Percentiles rank a stretch among this genome's conserved stretches.
Conservation (phyloP, 345 rosid species). For the Citrus inodora region DNA sequence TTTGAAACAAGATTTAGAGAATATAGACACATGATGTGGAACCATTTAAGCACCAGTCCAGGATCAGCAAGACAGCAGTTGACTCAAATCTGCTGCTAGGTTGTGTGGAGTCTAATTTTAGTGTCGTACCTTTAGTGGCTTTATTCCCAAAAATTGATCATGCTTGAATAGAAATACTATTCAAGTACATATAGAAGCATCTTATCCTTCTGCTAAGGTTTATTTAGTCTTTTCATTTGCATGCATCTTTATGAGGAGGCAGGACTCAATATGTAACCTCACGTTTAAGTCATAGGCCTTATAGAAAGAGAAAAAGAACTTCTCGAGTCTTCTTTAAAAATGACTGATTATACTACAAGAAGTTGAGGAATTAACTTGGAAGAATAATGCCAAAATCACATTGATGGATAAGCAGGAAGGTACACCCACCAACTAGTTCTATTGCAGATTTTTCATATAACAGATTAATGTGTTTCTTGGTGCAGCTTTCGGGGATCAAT, state of each 20-base stretch:
- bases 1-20: neutral
- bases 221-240: neutral
- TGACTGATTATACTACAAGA: neutral
- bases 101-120: neutral
- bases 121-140: neutral
- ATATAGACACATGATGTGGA: neutral
- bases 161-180: neutral
- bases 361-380: neutral
- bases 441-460: neutral
- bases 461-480: slow-evolving; percentile 12
- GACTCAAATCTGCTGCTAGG: neutral
- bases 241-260: neutral
- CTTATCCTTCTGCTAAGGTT: neutral
- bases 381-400: neutral
- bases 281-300: neutral
- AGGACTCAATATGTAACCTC: neutral
- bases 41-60: neutral
- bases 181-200: neutral
- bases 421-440: neutral
- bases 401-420: neutral
- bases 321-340: neutral
- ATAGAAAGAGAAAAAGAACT: neutral
- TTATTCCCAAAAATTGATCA: neutral
- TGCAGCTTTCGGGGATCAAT: slow-evolving; percentile 90
- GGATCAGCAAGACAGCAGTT: neutral